Conservation (phyloP, 2,329 filamentous ascomycete genomes). For the Monosporascus sp. region DNA sequence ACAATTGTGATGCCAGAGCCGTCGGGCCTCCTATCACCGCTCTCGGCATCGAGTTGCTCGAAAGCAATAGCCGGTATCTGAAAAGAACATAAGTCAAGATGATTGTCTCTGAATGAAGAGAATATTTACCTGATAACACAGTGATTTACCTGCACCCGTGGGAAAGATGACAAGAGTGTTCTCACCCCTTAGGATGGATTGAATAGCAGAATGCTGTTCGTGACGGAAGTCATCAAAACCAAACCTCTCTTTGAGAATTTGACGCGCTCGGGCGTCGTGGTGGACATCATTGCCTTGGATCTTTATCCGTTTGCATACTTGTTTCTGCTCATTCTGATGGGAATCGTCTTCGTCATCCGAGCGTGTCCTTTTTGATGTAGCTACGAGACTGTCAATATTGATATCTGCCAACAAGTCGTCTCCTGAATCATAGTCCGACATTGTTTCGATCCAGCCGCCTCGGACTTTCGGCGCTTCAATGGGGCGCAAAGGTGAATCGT, state of each 20-base stretch:
- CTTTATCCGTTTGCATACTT: constrained; percentile 4
- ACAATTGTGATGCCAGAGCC: constrained; percentile 49
- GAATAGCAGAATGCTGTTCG: constrained; percentile 39
- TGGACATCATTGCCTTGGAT: constrained; percentile 1
- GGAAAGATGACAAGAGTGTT: constrained; percentile 41
- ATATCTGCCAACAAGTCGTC: constrained; percentile 29
- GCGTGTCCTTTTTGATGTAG: constrained; percentile 6
- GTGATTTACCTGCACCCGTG: constrained; percentile 44
- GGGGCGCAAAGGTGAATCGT: too few species aligned
- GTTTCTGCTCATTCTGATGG: background rate
- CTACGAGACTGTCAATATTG: constrained; percentile 12
- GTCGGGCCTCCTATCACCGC: constrained; percentile 17
- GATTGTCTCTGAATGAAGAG: background rate
- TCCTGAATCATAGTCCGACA: constrained; percentile 29
- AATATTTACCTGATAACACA: constrained; percentile 40
- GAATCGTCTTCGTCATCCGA: background rate
- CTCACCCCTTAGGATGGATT: constrained; percentile 30
- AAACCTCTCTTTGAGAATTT: constrained; percentile 33
- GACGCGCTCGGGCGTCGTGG: constrained; percentile 12
- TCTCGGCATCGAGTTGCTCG: constrained; percentile 33
- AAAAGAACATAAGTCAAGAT: fast-evolving
- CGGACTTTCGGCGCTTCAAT: background rate
- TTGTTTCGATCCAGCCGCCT: constrained; percentile 1
- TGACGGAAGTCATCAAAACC: constrained; percentile 36
- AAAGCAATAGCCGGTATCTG: constrained; percentile 45